phyloP scores from a whole-genome alignment of 306 rosid genomes.

The Glycine soja region DNA sequence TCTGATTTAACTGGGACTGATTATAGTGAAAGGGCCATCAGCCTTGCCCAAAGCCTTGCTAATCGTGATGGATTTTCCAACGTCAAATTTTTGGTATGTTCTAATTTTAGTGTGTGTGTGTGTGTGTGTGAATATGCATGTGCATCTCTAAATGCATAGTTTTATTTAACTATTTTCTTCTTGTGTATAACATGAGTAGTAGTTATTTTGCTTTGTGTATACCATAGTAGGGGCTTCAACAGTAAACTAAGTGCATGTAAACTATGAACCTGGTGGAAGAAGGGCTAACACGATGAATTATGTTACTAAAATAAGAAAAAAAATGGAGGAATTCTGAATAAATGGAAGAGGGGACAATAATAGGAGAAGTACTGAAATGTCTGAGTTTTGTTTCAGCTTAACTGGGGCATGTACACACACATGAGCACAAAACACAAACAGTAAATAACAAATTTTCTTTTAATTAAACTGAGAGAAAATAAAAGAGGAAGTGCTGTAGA shows the following conservation, averaged over 20 bases:
- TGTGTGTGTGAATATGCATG: constrained; percentile 21
- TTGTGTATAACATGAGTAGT: constrained; percentile 9
- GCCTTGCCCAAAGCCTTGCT: constrained; percentile 88
- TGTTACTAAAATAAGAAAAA: too few species aligned
- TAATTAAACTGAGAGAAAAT: too few species aligned
- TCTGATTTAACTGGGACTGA: constrained; percentile 93
- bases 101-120: constrained; percentile 15
- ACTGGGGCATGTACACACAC: too few species aligned
- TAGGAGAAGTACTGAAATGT: too few species aligned
- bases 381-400: too few species aligned
- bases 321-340: too few species aligned
- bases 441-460: too few species aligned
- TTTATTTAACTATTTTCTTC: constrained; percentile 20
- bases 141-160: constrained; percentile 24
- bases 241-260: background rate
- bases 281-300: too few species aligned
- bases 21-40: constrained; percentile 87
- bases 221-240: background rate
- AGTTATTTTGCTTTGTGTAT: background rate
- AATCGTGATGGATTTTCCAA: constrained; percentile 77
- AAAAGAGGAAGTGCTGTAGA: too few species aligned
- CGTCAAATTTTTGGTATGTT: constrained; percentile 73
- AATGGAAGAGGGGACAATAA: background rate
- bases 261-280: background rate
- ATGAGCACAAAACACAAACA: too few species aligned